These are phyloP conservation scores for Cutaneotrichosporon sp. DNA, from an alignment of 1,284 basidiomycete genomes.

Conservation along the genomic window DNA sequence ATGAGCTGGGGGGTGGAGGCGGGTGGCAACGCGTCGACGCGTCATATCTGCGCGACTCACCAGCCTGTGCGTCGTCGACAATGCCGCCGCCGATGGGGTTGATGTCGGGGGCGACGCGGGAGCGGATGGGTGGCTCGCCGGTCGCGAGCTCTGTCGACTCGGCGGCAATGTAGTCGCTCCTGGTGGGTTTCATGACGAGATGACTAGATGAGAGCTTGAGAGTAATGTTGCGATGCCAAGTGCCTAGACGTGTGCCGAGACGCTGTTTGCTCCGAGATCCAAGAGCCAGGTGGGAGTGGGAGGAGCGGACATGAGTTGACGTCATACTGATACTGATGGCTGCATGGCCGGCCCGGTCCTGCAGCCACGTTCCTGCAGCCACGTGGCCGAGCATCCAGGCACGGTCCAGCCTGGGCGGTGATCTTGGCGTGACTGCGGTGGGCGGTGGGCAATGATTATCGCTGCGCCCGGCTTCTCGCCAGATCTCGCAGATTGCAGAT, in stretches of 20 bases:
- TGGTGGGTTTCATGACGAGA: not conserved
- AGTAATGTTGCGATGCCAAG: not conserved
- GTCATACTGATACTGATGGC: too few relatives aligned
- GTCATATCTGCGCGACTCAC: slow-evolving; percentile 2
- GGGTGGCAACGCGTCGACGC: not conserved
- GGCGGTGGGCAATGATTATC: too few relatives aligned
- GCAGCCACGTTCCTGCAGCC: too few relatives aligned
- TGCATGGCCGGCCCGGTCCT: too few relatives aligned
- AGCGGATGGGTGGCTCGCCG: slow-evolving; percentile 10
- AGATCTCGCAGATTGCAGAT: too few relatives aligned
- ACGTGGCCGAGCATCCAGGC: too few relatives aligned
- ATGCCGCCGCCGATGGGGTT: slow-evolving; percentile 23
- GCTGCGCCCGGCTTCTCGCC: too few relatives aligned
- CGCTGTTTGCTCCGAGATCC: too few relatives aligned
- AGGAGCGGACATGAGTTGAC: too few relatives aligned
- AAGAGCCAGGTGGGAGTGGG: not conserved
- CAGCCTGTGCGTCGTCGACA: slow-evolving; percentile 18
- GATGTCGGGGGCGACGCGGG: slow-evolving; percentile 24
- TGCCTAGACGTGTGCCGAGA: not conserved
- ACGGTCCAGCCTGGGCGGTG: too few relatives aligned
- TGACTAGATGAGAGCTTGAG: not conserved
- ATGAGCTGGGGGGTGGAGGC: not conserved
- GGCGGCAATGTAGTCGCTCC: not conserved
- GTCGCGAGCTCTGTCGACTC: not conserved
- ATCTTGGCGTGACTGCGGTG: too few relatives aligned